Percentiles rank a stretch among this genome's conserved stretches.
These are phyloP conservation scores for Phytophthora sojae DNA, from an alignment of 352 stramenopile species.

Conservation along the genomic window DNA sequence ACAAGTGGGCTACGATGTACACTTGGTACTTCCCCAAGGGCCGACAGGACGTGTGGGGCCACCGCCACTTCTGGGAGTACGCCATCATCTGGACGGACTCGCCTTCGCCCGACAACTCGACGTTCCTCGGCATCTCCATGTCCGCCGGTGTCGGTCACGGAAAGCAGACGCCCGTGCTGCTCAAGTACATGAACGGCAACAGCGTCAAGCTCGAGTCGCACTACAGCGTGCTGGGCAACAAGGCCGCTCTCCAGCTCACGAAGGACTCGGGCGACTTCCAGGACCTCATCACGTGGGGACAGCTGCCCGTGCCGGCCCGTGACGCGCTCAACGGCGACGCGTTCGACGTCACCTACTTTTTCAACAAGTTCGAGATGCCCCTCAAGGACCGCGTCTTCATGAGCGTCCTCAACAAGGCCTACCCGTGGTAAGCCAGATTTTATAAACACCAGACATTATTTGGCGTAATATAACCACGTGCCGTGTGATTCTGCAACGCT, in stretches of 20 bases:
- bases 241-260: constrained; percentile 27
- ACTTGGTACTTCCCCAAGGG: constrained; percentile 56
- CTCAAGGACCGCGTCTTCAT: constrained; percentile 28
- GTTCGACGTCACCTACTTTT: constrained; percentile 18
- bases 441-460: background rate
- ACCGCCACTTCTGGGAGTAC: constrained; percentile 57
- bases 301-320: constrained; percentile 32
- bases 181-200: constrained; percentile 29
- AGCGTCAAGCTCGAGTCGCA: constrained; percentile 43
- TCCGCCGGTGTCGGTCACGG: constrained; percentile 33
- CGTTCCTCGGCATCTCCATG: constrained; percentile 31
- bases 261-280: constrained; percentile 32
- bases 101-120: constrained; percentile 26
- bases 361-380: constrained; percentile 20
- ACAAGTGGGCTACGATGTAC: constrained; percentile 38
- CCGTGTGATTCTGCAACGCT: background rate
- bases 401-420: constrained; percentile 12
- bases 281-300: constrained; percentile 40
- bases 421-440: constrained; percentile 17
- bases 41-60: constrained; percentile 28
- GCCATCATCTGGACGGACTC: constrained; percentile 51
- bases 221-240: constrained; percentile 20
- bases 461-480: background rate
- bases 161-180: constrained; percentile 34
- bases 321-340: constrained; percentile 22